A percentile compares a stretch with the other conserved stretches of the same genome.
phyloP scores from a whole-genome alignment of 768 basidiomycete species.

The Russula griseocarnosa region DNA sequence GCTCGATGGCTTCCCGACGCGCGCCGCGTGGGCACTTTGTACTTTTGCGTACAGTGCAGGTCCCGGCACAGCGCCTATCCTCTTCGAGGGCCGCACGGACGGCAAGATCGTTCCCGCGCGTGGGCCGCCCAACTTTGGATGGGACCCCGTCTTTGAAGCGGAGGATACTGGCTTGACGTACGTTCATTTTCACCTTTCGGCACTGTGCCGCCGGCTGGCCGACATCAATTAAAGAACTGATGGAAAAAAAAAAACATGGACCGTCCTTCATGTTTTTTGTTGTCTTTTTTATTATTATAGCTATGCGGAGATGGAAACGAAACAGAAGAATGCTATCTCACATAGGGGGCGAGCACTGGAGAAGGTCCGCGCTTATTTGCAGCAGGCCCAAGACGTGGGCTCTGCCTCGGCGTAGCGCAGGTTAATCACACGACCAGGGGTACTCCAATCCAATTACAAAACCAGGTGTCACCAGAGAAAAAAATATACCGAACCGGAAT shows the following conservation, averaged over 20 bases:
- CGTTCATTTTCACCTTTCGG: conserved; percentile 25
- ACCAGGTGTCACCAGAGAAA: too few species aligned
- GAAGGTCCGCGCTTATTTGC: conserved; percentile 48
- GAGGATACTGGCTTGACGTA: conserved; percentile 74
- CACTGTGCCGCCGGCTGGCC: neutral
- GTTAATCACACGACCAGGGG: too few species aligned
- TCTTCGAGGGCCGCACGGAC: conserved; percentile 84
- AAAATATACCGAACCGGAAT: too few species aligned
- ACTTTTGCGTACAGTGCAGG: conserved; percentile 94
- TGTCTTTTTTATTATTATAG: conserved; percentile 34
- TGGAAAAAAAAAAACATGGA: neutral
- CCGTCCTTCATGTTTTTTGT: neutral
- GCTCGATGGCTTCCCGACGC: conserved; percentile 70
- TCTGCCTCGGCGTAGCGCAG: too few species aligned
- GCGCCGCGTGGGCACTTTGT: conserved; percentile 83
- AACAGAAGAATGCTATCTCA: conserved; percentile 60
- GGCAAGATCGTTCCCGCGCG: conserved; percentile 86
- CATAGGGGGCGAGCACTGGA: conserved; percentile 63
- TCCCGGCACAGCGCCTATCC: conserved; percentile 70
- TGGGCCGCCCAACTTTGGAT: conserved; percentile 78
- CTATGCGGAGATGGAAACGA: conserved; percentile 64
- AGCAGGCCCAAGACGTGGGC: conserved; percentile 17
- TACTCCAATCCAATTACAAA: too few species aligned
- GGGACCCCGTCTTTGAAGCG: conserved; percentile 86
- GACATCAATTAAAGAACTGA: neutral